These are phyloP conservation scores for Zygosaccharomyces pseudorouxii DNA, from an alignment of 805 yeast genomes.

Conservation along the genomic window DNA sequence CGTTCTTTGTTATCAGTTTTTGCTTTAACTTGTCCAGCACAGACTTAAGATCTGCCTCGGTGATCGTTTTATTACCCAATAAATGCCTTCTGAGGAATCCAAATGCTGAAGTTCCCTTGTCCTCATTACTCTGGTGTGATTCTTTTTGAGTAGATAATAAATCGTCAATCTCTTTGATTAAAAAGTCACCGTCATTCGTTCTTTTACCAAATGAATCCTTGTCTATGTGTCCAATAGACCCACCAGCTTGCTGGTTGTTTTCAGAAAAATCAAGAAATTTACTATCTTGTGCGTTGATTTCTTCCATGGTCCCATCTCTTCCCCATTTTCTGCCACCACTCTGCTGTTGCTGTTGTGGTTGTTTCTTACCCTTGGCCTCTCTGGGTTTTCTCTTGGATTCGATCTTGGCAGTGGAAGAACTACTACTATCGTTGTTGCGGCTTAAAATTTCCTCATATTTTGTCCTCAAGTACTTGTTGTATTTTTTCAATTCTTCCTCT, in stretches of 20 bases:
- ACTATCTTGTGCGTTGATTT: conserved; percentile 38
- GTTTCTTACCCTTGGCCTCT: conserved; percentile 14
- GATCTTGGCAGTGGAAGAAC: background rate
- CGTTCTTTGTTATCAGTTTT: conserved; percentile 79
- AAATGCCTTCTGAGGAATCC: conserved; percentile 52
- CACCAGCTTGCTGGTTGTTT: conserved; percentile 16
- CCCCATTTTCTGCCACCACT: conserved; percentile 62
- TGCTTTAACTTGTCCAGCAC: conserved; percentile 64
- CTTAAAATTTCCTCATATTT: conserved; percentile 30
- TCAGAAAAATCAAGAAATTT: conserved; percentile 54
- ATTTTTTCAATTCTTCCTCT: conserved; percentile 37
- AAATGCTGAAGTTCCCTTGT: conserved; percentile 37
- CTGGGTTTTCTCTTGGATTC: conserved; percentile 15
- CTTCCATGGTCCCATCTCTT: conserved; percentile 53
- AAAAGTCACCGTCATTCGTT: conserved; percentile 51
- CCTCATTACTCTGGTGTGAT: conserved; percentile 39
- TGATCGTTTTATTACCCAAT: conserved; percentile 66
- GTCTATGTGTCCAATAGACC: conserved; percentile 26
- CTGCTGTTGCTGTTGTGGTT: conserved; percentile 20
- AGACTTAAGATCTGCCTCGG: conserved; percentile 58
- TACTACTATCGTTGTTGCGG: conserved; percentile 5
- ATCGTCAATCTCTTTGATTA: conserved; percentile 57
- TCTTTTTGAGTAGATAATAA: conserved; percentile 21
- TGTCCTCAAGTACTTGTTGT: conserved; percentile 36
- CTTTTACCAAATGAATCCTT: conserved; percentile 39